Conservation (phyloP, 169 alveolate genomes). For the Plasmodium adleri region DNA sequence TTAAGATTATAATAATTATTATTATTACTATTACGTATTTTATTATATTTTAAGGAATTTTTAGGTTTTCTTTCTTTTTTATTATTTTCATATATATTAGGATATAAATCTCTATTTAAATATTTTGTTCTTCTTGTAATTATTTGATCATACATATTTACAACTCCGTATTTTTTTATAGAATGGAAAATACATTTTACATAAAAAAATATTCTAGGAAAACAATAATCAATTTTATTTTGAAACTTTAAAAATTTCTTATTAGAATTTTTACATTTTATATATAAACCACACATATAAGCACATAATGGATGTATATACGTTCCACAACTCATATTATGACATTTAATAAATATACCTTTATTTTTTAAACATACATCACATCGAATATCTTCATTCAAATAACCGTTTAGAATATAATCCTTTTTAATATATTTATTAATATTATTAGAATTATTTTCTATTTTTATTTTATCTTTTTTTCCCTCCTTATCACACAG, state of each 20-base stretch:
- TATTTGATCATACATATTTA: constrained; percentile 42
- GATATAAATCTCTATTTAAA: constrained; percentile 69
- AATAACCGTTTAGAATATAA: constrained; percentile 44
- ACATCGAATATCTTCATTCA: constrained; percentile 15
- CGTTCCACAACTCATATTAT: constrained; percentile 21
- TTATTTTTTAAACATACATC: constrained; percentile 55
- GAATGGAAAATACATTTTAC: constrained; percentile 58
- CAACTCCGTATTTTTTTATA: constrained; percentile 46
- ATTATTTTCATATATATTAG: constrained; percentile 65
- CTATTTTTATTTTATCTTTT: neutral
- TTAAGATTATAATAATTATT: neutral
- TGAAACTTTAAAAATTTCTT: constrained; percentile 58
- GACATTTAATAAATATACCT: constrained; percentile 59
- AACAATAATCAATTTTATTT: constrained; percentile 57
- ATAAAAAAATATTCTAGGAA: constrained; percentile 65
- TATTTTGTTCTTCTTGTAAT: constrained; percentile 64
- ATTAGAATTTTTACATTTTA: constrained; percentile 60
- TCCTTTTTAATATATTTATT: neutral
- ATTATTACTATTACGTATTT: neutral
- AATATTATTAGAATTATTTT: neutral
- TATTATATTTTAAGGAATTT: constrained; percentile 41
- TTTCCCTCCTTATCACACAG: neutral
- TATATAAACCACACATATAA: constrained; percentile 71
- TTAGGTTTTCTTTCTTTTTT: constrained; percentile 72
- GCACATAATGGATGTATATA: constrained; percentile 70